Percentiles rank a stretch among this genome's conserved stretches.
These are phyloP conservation scores for Apiospora kogelbergensis DNA, from an alignment of 2,329 filamentous ascomycete genomes.

Conservation along the genomic window DNA sequence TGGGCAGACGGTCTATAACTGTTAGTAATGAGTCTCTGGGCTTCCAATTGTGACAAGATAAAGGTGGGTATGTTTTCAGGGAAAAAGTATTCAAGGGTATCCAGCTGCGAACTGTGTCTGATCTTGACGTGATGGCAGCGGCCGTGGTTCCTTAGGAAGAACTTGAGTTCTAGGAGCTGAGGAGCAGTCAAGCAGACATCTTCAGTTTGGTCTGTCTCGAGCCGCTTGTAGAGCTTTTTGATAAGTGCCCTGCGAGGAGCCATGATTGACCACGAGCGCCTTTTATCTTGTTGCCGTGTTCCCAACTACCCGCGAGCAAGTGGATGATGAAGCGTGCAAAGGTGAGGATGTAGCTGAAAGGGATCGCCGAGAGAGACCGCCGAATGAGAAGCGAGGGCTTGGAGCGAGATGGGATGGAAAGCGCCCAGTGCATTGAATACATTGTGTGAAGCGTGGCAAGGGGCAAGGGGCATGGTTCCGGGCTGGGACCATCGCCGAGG, in stretches of 20 bases:
- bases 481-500: not conserved
- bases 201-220: constrained; percentile 23
- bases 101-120: not conserved
- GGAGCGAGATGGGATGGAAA: not conserved
- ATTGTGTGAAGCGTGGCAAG: not conserved
- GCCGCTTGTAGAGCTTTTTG: constrained; percentile 20
- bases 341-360: too few relatives aligned
- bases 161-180: constrained; percentile 27
- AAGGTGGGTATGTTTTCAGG: constrained; percentile 32
- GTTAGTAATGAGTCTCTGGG: constrained; percentile 37
- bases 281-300: not conserved
- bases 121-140: constrained; percentile 16
- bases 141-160: constrained; percentile 20
- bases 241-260: constrained; percentile 14
- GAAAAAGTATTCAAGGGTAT: not conserved
- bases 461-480: not conserved
- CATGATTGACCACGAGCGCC: constrained; percentile 11
- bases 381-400: too few relatives aligned
- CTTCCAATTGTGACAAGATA: constrained; percentile 40
- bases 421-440: not conserved
- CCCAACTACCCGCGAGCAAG: not conserved
- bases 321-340: constrained; percentile 8
- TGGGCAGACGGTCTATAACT: constrained; percentile 26
- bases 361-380: too few relatives aligned
- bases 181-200: constrained; percentile 24